phyloP scores from a whole-genome alignment of 73 alveolate species.

The Paramecium biaurelia region DNA sequence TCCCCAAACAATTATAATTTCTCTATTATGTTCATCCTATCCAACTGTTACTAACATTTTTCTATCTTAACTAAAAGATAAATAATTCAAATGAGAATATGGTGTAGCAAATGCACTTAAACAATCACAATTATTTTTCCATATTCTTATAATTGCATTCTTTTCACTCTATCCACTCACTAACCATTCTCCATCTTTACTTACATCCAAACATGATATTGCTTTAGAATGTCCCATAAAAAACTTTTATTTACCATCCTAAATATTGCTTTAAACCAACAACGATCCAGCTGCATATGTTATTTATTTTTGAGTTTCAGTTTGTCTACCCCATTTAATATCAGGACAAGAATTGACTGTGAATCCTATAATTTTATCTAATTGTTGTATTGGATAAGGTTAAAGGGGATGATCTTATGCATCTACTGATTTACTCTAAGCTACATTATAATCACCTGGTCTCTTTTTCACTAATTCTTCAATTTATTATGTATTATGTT shows the following conservation, averaged over 20 bases:
- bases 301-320: constrained; percentile 50
- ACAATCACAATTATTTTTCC: constrained; percentile 81
- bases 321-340: constrained; percentile 75
- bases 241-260: constrained; percentile 73
- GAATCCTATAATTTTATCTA: constrained; percentile 76
- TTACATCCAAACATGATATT: constrained; percentile 76
- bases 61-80: constrained; percentile 77
- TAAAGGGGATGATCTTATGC: constrained; percentile 54
- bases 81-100: constrained; percentile 62
- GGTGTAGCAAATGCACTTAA: constrained; percentile 75
- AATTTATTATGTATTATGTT: neutral
- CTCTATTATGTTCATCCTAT: constrained; percentile 72
- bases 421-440: neutral
- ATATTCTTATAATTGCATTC: constrained; percentile 74
- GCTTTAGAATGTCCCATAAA: constrained; percentile 79
- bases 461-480: constrained; percentile 52
- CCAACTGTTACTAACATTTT: constrained; percentile 74
- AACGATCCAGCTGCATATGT: constrained; percentile 79
- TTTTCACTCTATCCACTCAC: constrained; percentile 83
- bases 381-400: constrained; percentile 75
- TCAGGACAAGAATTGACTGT: constrained; percentile 69
- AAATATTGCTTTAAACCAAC: constrained; percentile 70
- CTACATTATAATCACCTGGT: constrained; percentile 3
- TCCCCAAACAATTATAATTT: constrained; percentile 87
- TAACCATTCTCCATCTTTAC: constrained; percentile 76